Evolutionary conservation across 2,329 filamentous ascomycete species (phyloP), one percentile per base, ranked within the genome.

Genomic region (Blastomyces gilchristii): DNA sequence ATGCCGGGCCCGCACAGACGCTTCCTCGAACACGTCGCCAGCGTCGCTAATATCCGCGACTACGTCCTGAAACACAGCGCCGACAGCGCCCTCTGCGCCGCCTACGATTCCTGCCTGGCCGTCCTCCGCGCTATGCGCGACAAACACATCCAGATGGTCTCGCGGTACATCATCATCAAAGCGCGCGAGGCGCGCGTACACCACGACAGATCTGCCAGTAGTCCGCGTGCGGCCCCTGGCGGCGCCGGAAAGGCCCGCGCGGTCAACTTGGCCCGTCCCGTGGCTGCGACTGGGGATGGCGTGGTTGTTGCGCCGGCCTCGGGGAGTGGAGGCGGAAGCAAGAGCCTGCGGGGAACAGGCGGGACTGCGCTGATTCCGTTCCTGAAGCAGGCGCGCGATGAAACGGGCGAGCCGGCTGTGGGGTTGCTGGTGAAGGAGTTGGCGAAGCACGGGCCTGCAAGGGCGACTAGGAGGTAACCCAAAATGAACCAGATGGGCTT

Each of bases 61-160:
- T 97, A 88, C 69, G 92, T 97, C 59, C 84, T 89, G 67, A 74
- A 68, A 68, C 84, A 83, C 71, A 79, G 72, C 4, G 77, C 79
- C 49, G 82, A 96, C 72, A 81, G 81, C 28, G 82, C 85, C 12
- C 79, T 99, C 1, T 85, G 83, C 58, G 81, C 92, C 22, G 90
- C 94, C 0, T 99, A 93, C 74, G 94, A 99, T 71, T 91, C 91
- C 7, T 96, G 91, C 72, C 81, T 99, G 8, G 87, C 86, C 28
- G 90, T 91, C 76, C 80, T 97, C 53, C 85, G 86, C 12, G 80
- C 83, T 25, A 87, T 97, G 71, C 87, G 92, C 64, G 92, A 97
- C 76, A 96, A 92, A 75, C 94, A 99, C 75, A 96, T 99, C 70
- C 89, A 91, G 74, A 93, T 99, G 69, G 94, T 99, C 22, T 91